These are phyloP conservation scores for Backusella australiensis DNA, from an alignment of 192 early-diverging fungal genomes.

Conservation along the genomic window DNA sequence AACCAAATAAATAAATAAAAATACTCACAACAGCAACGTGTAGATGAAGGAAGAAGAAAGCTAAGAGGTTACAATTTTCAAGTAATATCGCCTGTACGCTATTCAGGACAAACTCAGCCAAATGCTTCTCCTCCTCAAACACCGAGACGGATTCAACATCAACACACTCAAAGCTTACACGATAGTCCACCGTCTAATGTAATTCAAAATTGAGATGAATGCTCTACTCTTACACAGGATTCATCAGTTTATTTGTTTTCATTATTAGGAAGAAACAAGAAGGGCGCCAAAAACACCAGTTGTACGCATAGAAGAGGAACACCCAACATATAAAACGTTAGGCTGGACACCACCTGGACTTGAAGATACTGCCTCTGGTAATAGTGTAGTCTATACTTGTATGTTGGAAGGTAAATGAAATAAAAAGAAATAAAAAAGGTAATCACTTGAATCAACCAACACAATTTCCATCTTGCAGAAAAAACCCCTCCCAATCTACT, in stretches of 20 bases:
- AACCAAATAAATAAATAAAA: too few relatives aligned
- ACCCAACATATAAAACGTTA: not conserved
- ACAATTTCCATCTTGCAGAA: not conserved
- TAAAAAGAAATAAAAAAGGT: not conserved
- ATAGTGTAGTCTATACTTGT: not conserved
- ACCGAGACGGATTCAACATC: not conserved
- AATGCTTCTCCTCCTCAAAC: not conserved
- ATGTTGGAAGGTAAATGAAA: not conserved
- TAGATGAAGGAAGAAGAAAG: not conserved
- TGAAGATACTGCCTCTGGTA: not conserved
- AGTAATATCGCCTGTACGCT: not conserved
- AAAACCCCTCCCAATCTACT: not conserved
- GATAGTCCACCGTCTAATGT: not conserved
- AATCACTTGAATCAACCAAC: not conserved
- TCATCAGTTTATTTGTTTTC: not conserved
- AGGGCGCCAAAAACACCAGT: not conserved
- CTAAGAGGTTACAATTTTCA: not conserved
- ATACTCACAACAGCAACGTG: not conserved
- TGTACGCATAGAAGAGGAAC: not conserved
- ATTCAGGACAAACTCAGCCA: not conserved
- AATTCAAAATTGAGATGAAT: not conserved
- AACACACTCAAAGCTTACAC: not conserved
- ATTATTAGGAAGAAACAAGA: not conserved
- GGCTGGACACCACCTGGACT: not conserved
- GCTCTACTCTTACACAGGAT: not conserved